phyloP scores from a whole-genome alignment of 768 basidiomycete genomes.

The Auricularia sp. region DNA sequence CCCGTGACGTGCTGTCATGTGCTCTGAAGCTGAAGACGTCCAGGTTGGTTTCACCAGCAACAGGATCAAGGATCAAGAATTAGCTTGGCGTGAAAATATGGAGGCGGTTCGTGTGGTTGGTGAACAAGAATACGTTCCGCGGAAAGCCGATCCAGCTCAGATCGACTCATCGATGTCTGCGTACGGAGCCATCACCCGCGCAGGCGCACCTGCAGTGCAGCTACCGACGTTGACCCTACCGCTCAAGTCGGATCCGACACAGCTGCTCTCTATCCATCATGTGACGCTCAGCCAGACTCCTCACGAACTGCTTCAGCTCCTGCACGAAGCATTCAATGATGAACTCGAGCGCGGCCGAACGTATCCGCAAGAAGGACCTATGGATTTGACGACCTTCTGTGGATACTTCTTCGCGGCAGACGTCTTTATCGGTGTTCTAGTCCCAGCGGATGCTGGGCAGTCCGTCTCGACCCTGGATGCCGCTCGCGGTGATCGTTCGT shows the following conservation, averaged over 20 bases:
- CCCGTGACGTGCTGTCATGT: too few species aligned
- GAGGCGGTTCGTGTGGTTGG: not conserved
- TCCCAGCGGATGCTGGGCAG: conserved; percentile 9
- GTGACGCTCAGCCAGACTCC: conserved; percentile 28
- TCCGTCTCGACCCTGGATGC: conserved; percentile 27
- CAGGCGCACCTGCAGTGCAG: conserved; percentile 20
- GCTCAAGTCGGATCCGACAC: conserved; percentile 18
- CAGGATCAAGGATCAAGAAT: too few species aligned
- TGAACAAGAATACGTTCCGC: not conserved
- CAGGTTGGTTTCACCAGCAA: too few species aligned
- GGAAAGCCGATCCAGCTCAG: not conserved
- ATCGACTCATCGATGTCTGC: conserved; percentile 44
- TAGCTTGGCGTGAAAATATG: too few species aligned
- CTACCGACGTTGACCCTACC: conserved; percentile 40
- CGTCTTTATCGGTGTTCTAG: conserved; percentile 55
- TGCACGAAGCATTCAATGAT: conserved; percentile 52
- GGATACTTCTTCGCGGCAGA: conserved; percentile 72
- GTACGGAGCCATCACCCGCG: conserved; percentile 50
- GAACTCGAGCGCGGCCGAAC: conserved; percentile 70
- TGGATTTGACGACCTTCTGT: conserved; percentile 45
- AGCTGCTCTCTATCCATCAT: conserved; percentile 38
- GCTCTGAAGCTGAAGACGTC: too few species aligned
- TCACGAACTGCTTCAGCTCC: conserved; percentile 48
- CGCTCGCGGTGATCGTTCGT: conserved; percentile 40
- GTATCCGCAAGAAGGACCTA: conserved; percentile 66